Conservation (phyloP, 2,329 filamentous ascomycete species). For the Colletotrichum tropicale region DNA sequence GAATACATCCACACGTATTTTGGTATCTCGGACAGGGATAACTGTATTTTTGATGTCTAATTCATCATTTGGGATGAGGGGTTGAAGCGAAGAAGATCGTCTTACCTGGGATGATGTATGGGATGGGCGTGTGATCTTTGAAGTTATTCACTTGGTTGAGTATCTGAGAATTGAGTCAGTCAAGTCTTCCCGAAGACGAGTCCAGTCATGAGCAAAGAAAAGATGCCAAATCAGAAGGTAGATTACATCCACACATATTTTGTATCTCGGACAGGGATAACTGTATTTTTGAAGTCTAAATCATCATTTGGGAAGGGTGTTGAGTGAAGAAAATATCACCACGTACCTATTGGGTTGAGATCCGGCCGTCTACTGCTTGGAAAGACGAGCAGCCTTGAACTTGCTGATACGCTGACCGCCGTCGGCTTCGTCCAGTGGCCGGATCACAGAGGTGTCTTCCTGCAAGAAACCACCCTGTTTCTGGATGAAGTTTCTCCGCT, state of each 20-base stretch:
- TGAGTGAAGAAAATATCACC: neutral
- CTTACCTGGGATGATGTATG: neutral
- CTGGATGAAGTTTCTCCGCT: conserved; percentile 83
- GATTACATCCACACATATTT: conserved; percentile 13
- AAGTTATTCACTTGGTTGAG: neutral
- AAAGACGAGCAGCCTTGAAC: conserved; percentile 74
- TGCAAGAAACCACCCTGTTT: conserved; percentile 81
- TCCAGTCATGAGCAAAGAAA: neutral
- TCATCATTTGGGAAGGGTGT: conserved; percentile 5
- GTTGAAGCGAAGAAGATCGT: neutral
- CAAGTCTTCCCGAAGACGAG: neutral
- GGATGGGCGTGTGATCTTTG: neutral
- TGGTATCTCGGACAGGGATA: conserved; percentile 18
- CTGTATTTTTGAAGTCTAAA: conserved; percentile 11
- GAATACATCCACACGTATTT: conserved; percentile 14
- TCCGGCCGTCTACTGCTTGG: conserved; percentile 46
- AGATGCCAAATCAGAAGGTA: conserved; percentile 11
- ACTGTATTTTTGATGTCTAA: conserved; percentile 17
- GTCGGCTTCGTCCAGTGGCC: conserved; percentile 71
- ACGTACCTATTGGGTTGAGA: conserved; percentile 23
- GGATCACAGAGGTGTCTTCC: conserved; percentile 70
- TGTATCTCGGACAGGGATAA: conserved; percentile 17
- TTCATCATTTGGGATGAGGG: conserved; percentile 9
- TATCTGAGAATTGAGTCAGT: neutral
- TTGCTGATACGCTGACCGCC: conserved; percentile 70